Percentiles rank a stretch among this genome's conserved stretches.
These are phyloP conservation scores for Aquilaria sinensis DNA, from an alignment of 345 rosid genomes.

Conservation along the genomic window DNA sequence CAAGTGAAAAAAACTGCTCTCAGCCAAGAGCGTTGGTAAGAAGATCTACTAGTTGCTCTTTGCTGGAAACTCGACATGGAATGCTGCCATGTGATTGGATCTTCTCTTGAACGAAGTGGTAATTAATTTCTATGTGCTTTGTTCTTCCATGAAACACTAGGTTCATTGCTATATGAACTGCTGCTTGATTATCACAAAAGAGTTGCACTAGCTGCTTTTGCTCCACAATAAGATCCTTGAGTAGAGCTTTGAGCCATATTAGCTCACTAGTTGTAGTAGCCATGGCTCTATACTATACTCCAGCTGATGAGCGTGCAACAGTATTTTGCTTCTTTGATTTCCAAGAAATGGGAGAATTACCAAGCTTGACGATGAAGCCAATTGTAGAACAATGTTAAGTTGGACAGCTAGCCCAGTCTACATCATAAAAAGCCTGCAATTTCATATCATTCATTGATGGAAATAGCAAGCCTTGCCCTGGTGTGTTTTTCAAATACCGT, in stretches of 20 bases:
- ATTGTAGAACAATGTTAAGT: neutral
- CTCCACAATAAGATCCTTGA: neutral
- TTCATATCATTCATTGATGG: neutral
- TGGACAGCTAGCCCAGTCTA: conserved; percentile 1
- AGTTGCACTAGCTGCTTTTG: neutral
- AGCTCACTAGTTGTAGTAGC: neutral
- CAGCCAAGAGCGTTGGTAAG: neutral
- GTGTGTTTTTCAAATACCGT: neutral
- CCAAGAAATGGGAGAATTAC: neutral
- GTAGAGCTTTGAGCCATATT: no score
- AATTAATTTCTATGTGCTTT: neutral
- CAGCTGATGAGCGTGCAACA: no score
- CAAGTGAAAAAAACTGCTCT: neutral
- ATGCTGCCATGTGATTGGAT: neutral
- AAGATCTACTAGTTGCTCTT: neutral
- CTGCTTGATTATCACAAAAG: conserved; percentile 3
- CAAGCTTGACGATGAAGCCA: neutral
- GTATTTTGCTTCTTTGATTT: conserved; percentile 2
- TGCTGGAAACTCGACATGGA: neutral
- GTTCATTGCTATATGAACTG: neutral
- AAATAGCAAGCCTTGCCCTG: neutral
- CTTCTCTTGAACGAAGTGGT: neutral
- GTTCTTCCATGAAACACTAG: neutral
- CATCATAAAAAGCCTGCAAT: neutral
- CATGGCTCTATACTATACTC: neutral